phyloP scores from a whole-genome alignment of 1,139 yeast genomes.

The Saccharomycopsis phalli region DNA sequence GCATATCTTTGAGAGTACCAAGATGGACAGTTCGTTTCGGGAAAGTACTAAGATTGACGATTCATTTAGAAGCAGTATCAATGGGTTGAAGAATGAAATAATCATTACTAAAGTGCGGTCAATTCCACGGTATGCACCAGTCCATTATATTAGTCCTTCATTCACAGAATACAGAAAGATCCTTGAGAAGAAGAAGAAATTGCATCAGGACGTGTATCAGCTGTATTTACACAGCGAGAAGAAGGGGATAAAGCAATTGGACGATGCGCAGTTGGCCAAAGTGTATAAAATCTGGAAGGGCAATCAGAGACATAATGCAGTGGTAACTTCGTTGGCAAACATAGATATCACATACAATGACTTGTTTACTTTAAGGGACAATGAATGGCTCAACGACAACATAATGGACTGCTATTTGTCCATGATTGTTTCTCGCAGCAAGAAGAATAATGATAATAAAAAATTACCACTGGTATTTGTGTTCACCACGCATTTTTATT shows the following conservation, averaged over 20 bases:
- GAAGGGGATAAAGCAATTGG: constrained; percentile 26
- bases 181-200: constrained; percentile 33
- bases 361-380: constrained; percentile 58
- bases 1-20: neutral
- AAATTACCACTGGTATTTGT: constrained; percentile 41
- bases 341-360: constrained; percentile 63
- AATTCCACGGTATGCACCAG: constrained; percentile 1
- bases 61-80: neutral
- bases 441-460: constrained; percentile 22
- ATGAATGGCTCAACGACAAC: constrained; percentile 85
- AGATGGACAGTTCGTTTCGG: too few relatives aligned
- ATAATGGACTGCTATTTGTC: constrained; percentile 76
- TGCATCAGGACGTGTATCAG: constrained; percentile 31
- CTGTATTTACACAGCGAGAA: constrained; percentile 27
- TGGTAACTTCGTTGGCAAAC: constrained; percentile 35
- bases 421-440: constrained; percentile 40
- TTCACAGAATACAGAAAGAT: constrained; percentile 35
- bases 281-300: constrained; percentile 34
- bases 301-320: constrained; percentile 25
- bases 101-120: constrained; percentile 9
- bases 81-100: neutral
- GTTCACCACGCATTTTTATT: constrained; percentile 83
- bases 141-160: constrained; percentile 18
- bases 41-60: too few relatives aligned
- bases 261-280: constrained; percentile 27